Conservation (phyloP, 371 early-diverging fungal genomes). For the Zychaea mexicana region DNA sequence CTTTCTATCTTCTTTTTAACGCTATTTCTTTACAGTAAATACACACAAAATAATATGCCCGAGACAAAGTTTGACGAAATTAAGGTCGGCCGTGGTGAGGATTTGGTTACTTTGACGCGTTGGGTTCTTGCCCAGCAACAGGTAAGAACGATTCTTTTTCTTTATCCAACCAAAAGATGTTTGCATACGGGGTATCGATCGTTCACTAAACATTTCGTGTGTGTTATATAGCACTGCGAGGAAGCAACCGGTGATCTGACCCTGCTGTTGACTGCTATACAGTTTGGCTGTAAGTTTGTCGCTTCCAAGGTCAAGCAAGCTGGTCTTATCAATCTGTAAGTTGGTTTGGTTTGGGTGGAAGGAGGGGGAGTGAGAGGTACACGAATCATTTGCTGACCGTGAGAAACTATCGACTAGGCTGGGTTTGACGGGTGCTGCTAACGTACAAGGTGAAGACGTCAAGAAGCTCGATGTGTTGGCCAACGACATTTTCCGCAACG, state of each 20-base stretch:
- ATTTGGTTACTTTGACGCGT: constrained; percentile 92
- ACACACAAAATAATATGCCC: not conserved
- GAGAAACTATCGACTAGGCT: too few species aligned
- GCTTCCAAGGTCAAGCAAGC: constrained; percentile 96
- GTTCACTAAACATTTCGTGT: too few species aligned
- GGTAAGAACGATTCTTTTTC: constrained; percentile 23
- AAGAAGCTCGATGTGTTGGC: constrained; percentile 97
- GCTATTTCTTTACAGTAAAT: constrained; percentile 4
- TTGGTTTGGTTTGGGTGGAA: not conserved
- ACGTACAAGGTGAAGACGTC: constrained; percentile 95
- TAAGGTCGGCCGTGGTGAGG: constrained; percentile 64
- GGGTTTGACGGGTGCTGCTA: constrained; percentile 85
- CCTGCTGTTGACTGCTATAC: constrained; percentile 86
- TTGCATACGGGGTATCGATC: too few species aligned
- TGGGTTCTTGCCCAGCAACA: constrained; percentile 93
- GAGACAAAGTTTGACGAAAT: constrained; percentile 43
- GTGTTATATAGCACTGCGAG: constrained; percentile 47
- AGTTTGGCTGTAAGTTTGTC: constrained; percentile 97
- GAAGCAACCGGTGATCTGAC: constrained; percentile 96
- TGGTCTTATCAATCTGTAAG: constrained; percentile 92
- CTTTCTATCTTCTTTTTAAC: constrained; percentile 6
- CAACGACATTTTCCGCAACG: constrained; percentile 97
- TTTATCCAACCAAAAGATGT: not conserved
- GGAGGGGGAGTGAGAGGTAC: too few species aligned
- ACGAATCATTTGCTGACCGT: too few species aligned